Base-by-base conservation (phyloP, 176 grass and related monocot species). In the Paspalum vaginatum region DNA sequence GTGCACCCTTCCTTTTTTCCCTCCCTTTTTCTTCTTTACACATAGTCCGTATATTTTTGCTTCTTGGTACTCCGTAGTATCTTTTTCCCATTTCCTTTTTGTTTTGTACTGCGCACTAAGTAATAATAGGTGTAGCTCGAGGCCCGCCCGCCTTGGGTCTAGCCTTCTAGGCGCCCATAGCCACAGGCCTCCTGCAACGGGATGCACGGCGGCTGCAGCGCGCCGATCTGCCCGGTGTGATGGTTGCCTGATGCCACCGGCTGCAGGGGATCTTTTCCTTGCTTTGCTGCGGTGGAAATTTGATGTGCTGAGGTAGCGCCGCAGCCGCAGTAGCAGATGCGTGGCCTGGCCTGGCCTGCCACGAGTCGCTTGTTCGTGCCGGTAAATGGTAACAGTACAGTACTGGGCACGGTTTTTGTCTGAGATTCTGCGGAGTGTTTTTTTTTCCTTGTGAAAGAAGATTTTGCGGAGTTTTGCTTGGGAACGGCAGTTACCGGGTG, bases 141-240 rank as follows among this genome's bases (percentile, higher is more conserved):
- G 58, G 25, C 27, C 7, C 83, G 32, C 32, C 32, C 76, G 77
- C 71, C 71, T 77, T 85, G 82, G 64, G 61, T 76, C 77, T 77
- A 46, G 9, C 17, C 11, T 49, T n/a, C n/a, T n/a, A n/a, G n/a
- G n/a, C n/a, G n/a, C n/a, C n/a, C n/a, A n/a, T n/a, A n/a, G 50
- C 13, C 69, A 20, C 59, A 65, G 67, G 40, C 45, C 11, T 59
- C 50, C 69, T 42, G 49, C 41, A 15, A 66, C 6, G 6, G 26
- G 84, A 26, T 53, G 64, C 47, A 14, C 54, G 52, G 79, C 47
- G 26, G 20, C 26, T 72, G 87, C 82, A 42, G 59, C 77, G 40
- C 48, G 1, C 40, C 77, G 71, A 81, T 76, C 26, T 85, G 82
- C 77, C 71, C 42, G 58, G 58, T 85, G 87, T 85, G 76, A 85